Evolutionary conservation across 371 early-diverging fungal species (phyloP).

Genomic region (Lichtheimia hyalospora): DNA sequence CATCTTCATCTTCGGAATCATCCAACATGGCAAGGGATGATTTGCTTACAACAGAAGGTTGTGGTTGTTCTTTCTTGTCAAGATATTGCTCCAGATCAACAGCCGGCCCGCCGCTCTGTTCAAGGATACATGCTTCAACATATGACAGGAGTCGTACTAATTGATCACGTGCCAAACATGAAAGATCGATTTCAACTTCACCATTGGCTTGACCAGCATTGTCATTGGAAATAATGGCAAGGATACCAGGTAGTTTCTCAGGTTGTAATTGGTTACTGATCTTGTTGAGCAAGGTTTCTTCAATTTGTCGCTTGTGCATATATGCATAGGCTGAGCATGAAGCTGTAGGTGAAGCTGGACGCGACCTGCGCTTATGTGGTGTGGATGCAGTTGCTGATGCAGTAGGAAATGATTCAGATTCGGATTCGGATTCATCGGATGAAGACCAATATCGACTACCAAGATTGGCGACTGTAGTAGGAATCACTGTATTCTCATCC

Average conservation of each 20-base stretch:
- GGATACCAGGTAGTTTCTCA: constrained; percentile 47
- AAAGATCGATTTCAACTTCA: constrained; percentile 50
- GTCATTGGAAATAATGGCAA: constrained; percentile 38
- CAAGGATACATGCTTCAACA: constrained; percentile 50
- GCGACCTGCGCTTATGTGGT: constrained; percentile 13
- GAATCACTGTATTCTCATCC: constrained; percentile 27
- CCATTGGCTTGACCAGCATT: constrained; percentile 29
- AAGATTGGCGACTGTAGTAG: constrained; percentile 42
- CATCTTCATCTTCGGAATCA: constrained; percentile 21
- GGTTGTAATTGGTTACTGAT: constrained; percentile 43
- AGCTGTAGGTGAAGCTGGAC: constrained; percentile 15
- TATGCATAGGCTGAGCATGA: constrained; percentile 21
- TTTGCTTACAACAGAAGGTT: constrained; percentile 13
- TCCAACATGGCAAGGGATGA: constrained; percentile 1
- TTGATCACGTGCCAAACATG: constrained; percentile 46
- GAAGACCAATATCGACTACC: constrained; percentile 34
- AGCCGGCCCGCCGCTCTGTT: constrained; percentile 47
- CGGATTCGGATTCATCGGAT: constrained; percentile 39
- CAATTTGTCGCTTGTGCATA: constrained; percentile 50
- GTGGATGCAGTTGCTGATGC: neutral
- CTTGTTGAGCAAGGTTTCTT: constrained; percentile 43
- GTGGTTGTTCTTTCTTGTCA: constrained; percentile 17
- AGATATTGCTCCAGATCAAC: constrained; percentile 41
- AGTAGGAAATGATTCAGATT: constrained; percentile 12
- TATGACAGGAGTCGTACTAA: constrained; percentile 40